Base-by-base conservation (phyloP, 1,284 basidiomycete genomes). In the Cryptococcus wingfieldii region DNA sequence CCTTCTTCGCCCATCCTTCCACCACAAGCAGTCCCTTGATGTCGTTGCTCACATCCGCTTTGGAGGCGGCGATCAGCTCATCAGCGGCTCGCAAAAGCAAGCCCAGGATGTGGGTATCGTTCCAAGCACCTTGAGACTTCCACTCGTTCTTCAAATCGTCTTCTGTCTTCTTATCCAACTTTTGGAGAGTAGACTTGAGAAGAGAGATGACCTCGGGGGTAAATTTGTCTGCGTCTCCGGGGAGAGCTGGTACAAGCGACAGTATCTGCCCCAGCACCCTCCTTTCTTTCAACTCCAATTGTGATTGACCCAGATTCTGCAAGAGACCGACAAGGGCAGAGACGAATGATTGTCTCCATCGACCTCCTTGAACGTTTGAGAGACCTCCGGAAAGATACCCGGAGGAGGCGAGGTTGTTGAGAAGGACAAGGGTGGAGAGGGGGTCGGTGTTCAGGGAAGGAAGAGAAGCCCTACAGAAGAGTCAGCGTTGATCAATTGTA, bases 1-100 rank as follows among this genome's bases (percentile, higher is more conserved):
- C 77, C 27, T 66, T 49, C 0, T 58, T 61, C 3, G 86, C 27
- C 50, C 84, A 78, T 1, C 83, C 50, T 12, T 61, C 75, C 12
- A 69, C 53, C 47, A 56, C 41, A 12, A 68, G 51, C 27, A 54
- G 44, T 1, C 16, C 34, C 53, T 58, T 60, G 47, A 71, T 45
- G 10, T 55, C 54, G 18, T 60, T 53, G 18, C 64, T 60, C 4
- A 63, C 64, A 6, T 19, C 46, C 9, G 14, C 23, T 47, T 51
- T 37, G 19, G 53, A 16, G 27, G 46, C 51, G 19, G 45, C 16
- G 34, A 56, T 51, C 1, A 68, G 50, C 27, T 59, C 46, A 49
- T 64, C 56, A 14, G 60, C 51, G 47, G 63, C 54, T 19, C 45
- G 23, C 4, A 71, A 56, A 34, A 72, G 39, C 3, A 53, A 53